Evolutionary conservation across 257 asterid genomes (phyloP), one percentile per base, ranked within the genome.

Genomic region (Capsicum chinense): DNA sequence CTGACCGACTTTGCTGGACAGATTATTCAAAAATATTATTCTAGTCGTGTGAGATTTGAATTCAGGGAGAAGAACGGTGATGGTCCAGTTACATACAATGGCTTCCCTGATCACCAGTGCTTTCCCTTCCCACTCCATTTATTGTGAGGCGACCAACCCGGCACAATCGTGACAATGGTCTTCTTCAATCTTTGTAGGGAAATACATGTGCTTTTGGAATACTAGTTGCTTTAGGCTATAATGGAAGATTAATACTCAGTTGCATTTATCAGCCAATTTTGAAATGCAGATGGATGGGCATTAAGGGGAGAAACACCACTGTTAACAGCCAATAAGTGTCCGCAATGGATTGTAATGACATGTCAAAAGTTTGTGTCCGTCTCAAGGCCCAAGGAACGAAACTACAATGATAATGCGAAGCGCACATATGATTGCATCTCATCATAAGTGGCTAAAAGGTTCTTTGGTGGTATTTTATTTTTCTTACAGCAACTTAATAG

Each of bases 211-310:
- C 35, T 33, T 79, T 56, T 56, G 68, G 50, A 19, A 56, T 39
- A 58, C 50, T 79, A 59, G 39, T 79, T 79, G 66, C 56, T 59
- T 8, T 79, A 15, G 54, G 63, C 69, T 79, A 35, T 59, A 56
- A 79, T 79, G 69, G 83, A 16, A 56, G 56, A 39, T 17, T 54
- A 15, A 79, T 57, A 39, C 3, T 79, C 9, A 60, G 56, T 35
- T 79, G 67, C 50, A 79, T 79, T 17, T 67, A 56, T 16, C 47
- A 79, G 7, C 68, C 83, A 14, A 56, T 79, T 79, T 33, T 26
- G 67, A 1, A 79, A 56, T 33, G 33, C 66, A 26, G 82, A 57
- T 79, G 35, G 68, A 37, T 56, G 68, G 82, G 9, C 54, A 59
- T 79, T 79, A 15, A 6, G 68, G 69, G 83, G 0, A 79, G 54